Conservation (phyloP, 1,284 basidiomycete genomes). For the Testicularia cyperi region DNA sequence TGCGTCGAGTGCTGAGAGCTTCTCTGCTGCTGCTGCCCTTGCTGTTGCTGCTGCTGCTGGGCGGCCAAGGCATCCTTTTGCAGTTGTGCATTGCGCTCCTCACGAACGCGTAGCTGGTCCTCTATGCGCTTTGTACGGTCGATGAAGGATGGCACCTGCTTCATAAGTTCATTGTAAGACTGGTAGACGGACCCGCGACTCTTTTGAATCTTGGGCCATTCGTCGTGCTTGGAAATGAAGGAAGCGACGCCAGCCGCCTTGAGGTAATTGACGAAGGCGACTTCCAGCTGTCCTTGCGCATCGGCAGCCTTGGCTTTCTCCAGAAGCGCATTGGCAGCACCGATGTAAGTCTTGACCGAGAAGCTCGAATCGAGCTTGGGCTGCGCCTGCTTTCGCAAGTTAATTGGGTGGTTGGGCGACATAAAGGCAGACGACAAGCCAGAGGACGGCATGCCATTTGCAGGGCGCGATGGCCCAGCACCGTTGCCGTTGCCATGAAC, state of each 20-base stretch:
- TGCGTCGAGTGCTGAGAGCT: neutral
- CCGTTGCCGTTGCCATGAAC: conserved; percentile 9
- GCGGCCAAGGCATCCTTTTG: conserved; percentile 13
- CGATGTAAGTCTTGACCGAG: conserved; percentile 56
- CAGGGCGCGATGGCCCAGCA: conserved; percentile 1
- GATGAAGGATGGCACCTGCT: conserved; percentile 52
- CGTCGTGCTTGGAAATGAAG: conserved; percentile 55
- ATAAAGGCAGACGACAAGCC: conserved; percentile 16
- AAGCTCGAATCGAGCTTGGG: conserved; percentile 51
- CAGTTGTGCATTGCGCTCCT: conserved; percentile 40
- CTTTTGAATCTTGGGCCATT: conserved; percentile 47
- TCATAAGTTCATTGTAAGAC: conserved; percentile 56
- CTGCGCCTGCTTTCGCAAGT: conserved; percentile 52
- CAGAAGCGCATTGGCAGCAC: conserved; percentile 54
- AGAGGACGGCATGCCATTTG: conserved; percentile 1
- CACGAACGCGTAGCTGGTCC: conserved; percentile 42
- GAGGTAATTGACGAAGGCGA: conserved; percentile 59
- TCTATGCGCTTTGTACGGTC: conserved; percentile 50
- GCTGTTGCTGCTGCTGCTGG: conserved; percentile 3
- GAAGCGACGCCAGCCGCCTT: conserved; percentile 55
- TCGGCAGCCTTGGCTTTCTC: conserved; percentile 57
- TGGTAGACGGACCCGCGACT: conserved; percentile 43
- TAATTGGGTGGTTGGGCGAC: conserved; percentile 54
- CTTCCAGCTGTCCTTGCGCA: conserved; percentile 52
- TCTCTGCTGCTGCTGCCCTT: too few species aligned